phyloP scores from a whole-genome alignment of 2,329 filamentous ascomycete species.

The Aspergillus vadensis region DNA sequence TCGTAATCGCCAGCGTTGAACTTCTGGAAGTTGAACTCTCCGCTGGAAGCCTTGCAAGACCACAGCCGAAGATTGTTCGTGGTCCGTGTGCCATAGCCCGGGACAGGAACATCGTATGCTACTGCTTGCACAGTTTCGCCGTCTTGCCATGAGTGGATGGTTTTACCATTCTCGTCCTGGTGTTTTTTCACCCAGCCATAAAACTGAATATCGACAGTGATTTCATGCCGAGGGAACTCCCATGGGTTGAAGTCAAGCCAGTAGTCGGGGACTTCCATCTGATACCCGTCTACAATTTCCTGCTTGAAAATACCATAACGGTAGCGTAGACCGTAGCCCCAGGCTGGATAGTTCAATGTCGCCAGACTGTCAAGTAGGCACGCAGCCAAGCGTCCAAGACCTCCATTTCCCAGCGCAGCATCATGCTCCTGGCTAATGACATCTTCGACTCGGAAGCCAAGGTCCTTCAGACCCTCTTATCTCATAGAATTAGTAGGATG shows the following conservation, averaged over 20 bases:
- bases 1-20: constrained; percentile 99
- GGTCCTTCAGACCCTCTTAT: constrained; percentile 77
- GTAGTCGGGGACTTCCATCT: constrained; percentile 97
- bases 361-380: constrained; percentile 97
- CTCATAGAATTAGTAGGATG: constrained; percentile 20
- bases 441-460: constrained; percentile 96
- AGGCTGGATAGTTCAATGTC: constrained; percentile 91
- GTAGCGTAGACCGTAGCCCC: constrained; percentile 96
- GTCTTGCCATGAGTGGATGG: constrained; percentile 78
- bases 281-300: constrained; percentile 96
- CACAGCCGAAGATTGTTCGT: constrained; percentile 97
- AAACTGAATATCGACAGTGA: constrained; percentile 96
- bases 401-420: constrained; percentile 92
- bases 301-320: constrained; percentile 99
- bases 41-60: constrained; percentile 95
- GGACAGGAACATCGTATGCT: constrained; percentile 90
- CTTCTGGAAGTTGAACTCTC: constrained; percentile 99
- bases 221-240: constrained; percentile 95
- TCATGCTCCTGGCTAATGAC: constrained; percentile 94
- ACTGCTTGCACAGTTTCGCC: constrained; percentile 91
- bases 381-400: constrained; percentile 88
- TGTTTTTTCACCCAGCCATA: constrained; percentile 80
- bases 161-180: constrained; percentile 74
- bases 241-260: constrained; percentile 99
- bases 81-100: constrained; percentile 83